A percentile compares a stretch with the other conserved stretches of the same genome.
These are phyloP conservation scores for Aspergillus avenaceus DNA, from an alignment of 495 filamentous ascomycete genomes.

Conservation along the genomic window DNA sequence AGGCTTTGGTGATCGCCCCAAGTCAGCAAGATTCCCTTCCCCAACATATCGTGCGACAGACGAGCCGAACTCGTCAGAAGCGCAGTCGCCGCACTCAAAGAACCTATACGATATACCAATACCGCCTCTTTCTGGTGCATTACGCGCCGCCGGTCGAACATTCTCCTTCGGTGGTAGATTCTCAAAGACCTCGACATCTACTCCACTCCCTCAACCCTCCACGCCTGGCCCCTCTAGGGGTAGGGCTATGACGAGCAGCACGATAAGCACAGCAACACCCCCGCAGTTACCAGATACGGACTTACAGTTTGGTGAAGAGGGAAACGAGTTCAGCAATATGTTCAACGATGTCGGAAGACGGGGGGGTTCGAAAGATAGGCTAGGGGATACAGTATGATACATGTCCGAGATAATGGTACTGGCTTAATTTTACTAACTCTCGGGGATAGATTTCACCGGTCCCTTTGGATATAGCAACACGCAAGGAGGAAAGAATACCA, in stretches of 20 bases:
- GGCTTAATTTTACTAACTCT: not conserved
- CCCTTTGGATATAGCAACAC: constrained; percentile 14
- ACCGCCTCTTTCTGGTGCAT: constrained; percentile 46
- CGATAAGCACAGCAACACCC: constrained; percentile 63
- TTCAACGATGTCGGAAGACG: constrained; percentile 58
- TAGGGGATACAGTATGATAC: constrained; percentile 18
- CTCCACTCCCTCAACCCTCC: constrained; percentile 41
- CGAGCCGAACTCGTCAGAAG: constrained; percentile 51
- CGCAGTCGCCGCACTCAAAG: constrained; percentile 46
- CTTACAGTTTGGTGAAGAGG: constrained; percentile 43
- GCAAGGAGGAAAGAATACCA: constrained; percentile 15
- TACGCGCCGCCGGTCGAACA: constrained; percentile 66
- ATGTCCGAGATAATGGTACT: not conserved
- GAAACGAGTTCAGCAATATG: constrained; percentile 66
- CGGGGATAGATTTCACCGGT: constrained; percentile 21
- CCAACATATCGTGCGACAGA: constrained; percentile 73
- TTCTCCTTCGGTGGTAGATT: constrained; percentile 62
- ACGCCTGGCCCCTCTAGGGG: constrained; percentile 36
- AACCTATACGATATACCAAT: constrained; percentile 51
- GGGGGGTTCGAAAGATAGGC: constrained; percentile 31
- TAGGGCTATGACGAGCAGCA: constrained; percentile 53
- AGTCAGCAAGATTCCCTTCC: constrained; percentile 62
- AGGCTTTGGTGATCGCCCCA: constrained; percentile 60
- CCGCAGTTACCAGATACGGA: constrained; percentile 60
- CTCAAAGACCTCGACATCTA: constrained; percentile 33